Evolutionary conservation across 1,284 basidiomycete genomes (phyloP).

Genomic region (Heliocybe sulcata): DNA sequence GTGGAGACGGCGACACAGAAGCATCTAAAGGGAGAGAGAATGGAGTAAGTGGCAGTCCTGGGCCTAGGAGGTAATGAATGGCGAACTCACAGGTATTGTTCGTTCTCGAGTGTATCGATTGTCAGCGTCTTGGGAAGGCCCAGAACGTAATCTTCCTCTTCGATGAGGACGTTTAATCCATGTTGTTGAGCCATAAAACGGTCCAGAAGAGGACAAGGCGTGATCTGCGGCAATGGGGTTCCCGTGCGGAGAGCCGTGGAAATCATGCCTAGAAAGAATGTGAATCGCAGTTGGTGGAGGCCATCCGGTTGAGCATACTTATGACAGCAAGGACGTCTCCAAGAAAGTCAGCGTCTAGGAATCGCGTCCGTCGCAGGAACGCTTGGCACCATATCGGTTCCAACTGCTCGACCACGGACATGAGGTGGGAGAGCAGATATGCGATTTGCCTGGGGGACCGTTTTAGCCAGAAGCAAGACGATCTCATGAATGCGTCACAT

Average conservation of each 20-base stretch:
- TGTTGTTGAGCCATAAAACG: conserved; percentile 60
- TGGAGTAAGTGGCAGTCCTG: not conserved
- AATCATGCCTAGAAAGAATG: conserved; percentile 44
- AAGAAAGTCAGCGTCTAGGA: conserved; percentile 76
- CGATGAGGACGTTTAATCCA: conserved; percentile 56
- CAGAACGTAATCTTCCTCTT: conserved; percentile 62
- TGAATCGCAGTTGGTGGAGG: not conserved
- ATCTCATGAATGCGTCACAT: conserved; percentile 14
- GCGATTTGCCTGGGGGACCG: conserved; percentile 41
- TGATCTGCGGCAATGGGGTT: conserved; percentile 77
- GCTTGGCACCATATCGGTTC: conserved; percentile 72
- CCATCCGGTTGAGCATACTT: conserved; percentile 33
- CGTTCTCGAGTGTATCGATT: conserved; percentile 56
- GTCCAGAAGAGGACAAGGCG: conserved; percentile 75
- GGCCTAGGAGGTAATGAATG: not conserved
- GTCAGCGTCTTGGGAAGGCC: conserved; percentile 60
- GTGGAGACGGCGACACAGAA: conserved; percentile 75
- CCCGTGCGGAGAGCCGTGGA: conserved; percentile 72
- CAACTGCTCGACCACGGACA: conserved; percentile 57
- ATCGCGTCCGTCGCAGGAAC: conserved; percentile 67
- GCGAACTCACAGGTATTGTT: conserved; percentile 57
- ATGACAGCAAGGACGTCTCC: conserved; percentile 80
- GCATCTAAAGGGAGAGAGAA: conserved; percentile 31
- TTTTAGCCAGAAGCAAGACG: conserved; percentile 4
- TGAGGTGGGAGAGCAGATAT: conserved; percentile 54